phyloP scores from a whole-genome alignment of 352 stramenopile species.

The Pythium apleroticum region DNA sequence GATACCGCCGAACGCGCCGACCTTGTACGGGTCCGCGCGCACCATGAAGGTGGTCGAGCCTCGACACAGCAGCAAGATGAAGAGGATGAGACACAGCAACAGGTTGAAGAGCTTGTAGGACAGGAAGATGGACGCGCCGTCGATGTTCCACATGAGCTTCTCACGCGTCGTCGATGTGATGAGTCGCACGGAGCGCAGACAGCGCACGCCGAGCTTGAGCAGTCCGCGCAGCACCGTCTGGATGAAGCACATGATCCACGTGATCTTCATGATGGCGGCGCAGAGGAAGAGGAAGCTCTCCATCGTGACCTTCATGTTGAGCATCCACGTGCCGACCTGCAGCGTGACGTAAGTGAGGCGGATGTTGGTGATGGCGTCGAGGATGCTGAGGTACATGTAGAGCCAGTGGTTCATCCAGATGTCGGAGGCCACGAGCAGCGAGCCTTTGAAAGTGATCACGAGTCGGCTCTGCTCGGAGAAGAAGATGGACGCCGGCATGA shows the following conservation, averaged over 20 bases:
- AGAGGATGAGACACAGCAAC: constrained; percentile 45
- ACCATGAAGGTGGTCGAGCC: constrained; percentile 49
- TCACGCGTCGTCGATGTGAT: constrained; percentile 32
- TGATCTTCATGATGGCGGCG: constrained; percentile 45
- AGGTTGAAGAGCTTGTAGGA: constrained; percentile 66
- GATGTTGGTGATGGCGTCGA: constrained; percentile 46
- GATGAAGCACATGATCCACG: constrained; percentile 58
- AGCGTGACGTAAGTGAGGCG: constrained; percentile 47
- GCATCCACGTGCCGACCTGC: constrained; percentile 57
- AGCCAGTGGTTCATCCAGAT: constrained; percentile 76
- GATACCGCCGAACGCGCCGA: constrained; percentile 39
- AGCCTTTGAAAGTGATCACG: constrained; percentile 55
- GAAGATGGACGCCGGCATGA: constrained; percentile 40
- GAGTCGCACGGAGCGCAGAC: constrained; percentile 36
- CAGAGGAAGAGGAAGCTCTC: constrained; percentile 63
- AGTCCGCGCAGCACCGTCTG: constrained; percentile 36
- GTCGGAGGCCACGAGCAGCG: constrained; percentile 51
- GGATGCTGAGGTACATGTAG: constrained; percentile 56
- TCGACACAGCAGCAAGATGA: constrained; percentile 34
- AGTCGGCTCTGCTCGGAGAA: constrained; percentile 36
- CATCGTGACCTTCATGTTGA: constrained; percentile 43
- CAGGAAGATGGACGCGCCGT: constrained; percentile 45
- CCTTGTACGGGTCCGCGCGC: constrained; percentile 28
- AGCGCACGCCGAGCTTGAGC: constrained; percentile 34
- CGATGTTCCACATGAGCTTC: constrained; percentile 50